Conservation (phyloP, 2,329 filamentous ascomycete genomes). For the Aspergillus thermomutatus region DNA sequence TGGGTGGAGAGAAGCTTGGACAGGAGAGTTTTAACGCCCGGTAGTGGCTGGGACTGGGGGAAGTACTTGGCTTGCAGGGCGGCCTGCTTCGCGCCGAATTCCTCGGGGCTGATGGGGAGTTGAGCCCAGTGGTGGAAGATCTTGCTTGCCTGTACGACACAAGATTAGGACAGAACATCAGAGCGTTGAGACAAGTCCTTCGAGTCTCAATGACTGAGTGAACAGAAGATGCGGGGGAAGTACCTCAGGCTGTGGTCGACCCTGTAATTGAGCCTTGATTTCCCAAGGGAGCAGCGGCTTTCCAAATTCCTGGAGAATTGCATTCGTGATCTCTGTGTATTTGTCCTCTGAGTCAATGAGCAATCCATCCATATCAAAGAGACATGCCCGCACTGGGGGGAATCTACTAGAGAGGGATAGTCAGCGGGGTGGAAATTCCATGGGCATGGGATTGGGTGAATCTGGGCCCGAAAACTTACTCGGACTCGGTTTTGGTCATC, state of each 20-base stretch:
- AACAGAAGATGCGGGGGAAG: slow-evolving; percentile 1
- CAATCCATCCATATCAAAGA: slow-evolving; percentile 98
- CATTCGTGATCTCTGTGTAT: slow-evolving; percentile 81
- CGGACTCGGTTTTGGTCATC: neutral
- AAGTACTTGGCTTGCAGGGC: slow-evolving; percentile 70
- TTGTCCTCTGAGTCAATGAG: slow-evolving; percentile 89
- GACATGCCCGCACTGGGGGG: slow-evolving; percentile 79
- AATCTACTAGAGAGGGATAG: slow-evolving; percentile 51
- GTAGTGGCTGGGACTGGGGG: slow-evolving; percentile 68
- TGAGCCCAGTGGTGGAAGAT: slow-evolving; percentile 80
- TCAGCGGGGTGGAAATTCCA: neutral
- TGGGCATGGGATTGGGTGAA: neutral
- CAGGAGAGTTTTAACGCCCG: slow-evolving; percentile 72
- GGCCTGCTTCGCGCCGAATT: slow-evolving; percentile 61
- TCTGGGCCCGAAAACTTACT: neutral
- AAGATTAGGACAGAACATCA: slow-evolving; percentile 1
- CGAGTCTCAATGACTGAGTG: neutral
- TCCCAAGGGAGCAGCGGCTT: slow-evolving; percentile 80
- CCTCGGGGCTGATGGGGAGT: slow-evolving; percentile 69
- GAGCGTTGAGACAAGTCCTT: neutral
- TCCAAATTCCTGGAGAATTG: slow-evolving; percentile 71
- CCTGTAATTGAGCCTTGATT: slow-evolving; percentile 85
- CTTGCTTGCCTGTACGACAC: slow-evolving; percentile 45
- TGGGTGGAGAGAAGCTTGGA: slow-evolving; percentile 31
- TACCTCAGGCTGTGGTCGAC: slow-evolving; percentile 58